These are phyloP conservation scores for Talaromyces trachyspermus DNA, from an alignment of 495 filamentous ascomycete genomes.

Conservation along the genomic window DNA sequence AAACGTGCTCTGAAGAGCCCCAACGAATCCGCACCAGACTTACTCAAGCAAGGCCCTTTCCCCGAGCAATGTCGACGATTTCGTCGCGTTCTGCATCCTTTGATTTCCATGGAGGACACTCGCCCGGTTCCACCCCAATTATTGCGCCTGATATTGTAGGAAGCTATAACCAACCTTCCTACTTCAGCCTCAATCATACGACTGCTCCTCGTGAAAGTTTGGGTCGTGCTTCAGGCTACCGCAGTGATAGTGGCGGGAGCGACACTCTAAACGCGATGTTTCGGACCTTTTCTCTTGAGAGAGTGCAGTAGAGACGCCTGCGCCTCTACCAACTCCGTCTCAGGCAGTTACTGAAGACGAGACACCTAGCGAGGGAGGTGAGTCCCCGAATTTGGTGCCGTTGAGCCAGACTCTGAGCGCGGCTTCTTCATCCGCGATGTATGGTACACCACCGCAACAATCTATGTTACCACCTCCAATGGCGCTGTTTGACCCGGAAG, in stretches of 20 bases:
- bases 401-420: slow-evolving; percentile 56
- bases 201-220: slow-evolving; percentile 63
- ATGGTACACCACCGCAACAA: slow-evolving; percentile 59
- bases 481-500: slow-evolving; percentile 93
- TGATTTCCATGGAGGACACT: slow-evolving; percentile 72
- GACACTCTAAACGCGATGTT: slow-evolving; percentile 82
- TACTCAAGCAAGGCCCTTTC: slow-evolving; percentile 90
- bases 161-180: slow-evolving; percentile 75
- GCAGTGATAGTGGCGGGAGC: slow-evolving; percentile 87
- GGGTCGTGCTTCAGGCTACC: slow-evolving; percentile 73
- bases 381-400: slow-evolving; percentile 63
- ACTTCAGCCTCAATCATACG: slow-evolving; percentile 75
- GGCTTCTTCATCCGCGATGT: slow-evolving; percentile 29
- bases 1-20: slow-evolving; percentile 82
- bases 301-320: slow-evolving; percentile 19
- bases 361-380: slow-evolving; percentile 53
- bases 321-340: slow-evolving; percentile 29
- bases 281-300: slow-evolving; percentile 74
- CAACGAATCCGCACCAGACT: slow-evolving; percentile 76
- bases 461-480: slow-evolving; percentile 85
- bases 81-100: slow-evolving; percentile 96
- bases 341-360: slow-evolving; percentile 61
- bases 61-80: slow-evolving; percentile 71
- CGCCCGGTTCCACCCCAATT: slow-evolving; percentile 75
- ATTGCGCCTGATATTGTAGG: slow-evolving; percentile 72